phyloP scores from a whole-genome alignment of 768 basidiomycete genomes.

The Tylopilus sp. region DNA sequence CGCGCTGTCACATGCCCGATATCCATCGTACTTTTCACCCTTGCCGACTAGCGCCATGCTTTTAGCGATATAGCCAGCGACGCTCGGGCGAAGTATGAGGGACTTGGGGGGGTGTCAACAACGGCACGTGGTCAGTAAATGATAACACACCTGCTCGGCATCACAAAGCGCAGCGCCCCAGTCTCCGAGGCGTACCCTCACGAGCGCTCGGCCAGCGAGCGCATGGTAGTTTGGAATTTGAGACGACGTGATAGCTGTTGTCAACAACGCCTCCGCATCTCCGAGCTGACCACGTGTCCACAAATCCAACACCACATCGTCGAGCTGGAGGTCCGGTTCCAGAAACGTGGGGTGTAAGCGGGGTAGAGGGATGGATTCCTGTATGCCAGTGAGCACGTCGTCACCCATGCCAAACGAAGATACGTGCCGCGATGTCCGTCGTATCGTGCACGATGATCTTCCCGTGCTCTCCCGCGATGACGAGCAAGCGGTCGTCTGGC shows the following conservation, averaged over 20 bases:
- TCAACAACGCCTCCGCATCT: background rate
- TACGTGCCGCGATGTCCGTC: background rate
- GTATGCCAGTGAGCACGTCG: background rate
- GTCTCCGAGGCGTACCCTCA: background rate
- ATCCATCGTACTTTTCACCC: background rate
- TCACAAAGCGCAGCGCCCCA: background rate
- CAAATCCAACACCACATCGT: background rate
- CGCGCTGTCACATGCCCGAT: conserved; percentile 1
- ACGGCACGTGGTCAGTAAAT: background rate
- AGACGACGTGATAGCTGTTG: background rate
- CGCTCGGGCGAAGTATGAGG: background rate
- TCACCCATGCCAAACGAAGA: background rate
- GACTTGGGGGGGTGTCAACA: background rate
- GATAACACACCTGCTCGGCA: conserved; percentile 2
- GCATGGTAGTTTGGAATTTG: background rate
- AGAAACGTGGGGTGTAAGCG: background rate
- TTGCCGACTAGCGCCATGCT: conserved; percentile 1
- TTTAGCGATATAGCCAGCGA: background rate
- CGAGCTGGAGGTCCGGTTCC: background rate
- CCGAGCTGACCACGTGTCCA: background rate
- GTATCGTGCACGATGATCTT: background rate
- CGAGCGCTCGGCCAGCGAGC: conserved; percentile 7
- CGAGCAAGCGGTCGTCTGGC: background rate
- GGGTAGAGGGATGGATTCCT: background rate
- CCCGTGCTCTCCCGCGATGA: background rate